Conservation (phyloP, 148 eudicot genomes). For the Rhododendron ferrugineum region DNA sequence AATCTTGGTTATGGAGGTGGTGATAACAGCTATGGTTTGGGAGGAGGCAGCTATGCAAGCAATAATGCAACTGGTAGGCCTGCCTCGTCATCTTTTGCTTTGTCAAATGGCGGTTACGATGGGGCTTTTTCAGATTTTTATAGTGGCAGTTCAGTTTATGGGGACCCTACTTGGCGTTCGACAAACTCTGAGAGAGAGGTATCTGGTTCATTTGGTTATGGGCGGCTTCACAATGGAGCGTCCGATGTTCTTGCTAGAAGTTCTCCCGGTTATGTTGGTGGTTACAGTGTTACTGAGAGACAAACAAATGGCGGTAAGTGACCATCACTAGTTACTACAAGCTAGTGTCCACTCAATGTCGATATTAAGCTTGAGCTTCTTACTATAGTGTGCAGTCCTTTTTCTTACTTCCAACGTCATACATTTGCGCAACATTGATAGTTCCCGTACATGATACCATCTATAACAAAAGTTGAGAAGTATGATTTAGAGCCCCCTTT, state of each 20-base stretch:
- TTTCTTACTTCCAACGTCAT: background rate
- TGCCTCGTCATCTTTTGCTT: conserved; percentile 35
- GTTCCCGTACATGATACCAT: background rate
- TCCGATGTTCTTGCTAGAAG: conserved; percentile 37
- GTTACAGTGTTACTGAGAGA: conserved; percentile 49
- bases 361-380: background rate
- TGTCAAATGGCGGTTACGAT: conserved; percentile 46
- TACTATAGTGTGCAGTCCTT: background rate
- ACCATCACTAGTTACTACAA: background rate
- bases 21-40: conserved; percentile 41
- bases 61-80: conserved; percentile 32
- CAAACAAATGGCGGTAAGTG: conserved; percentile 54
- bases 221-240: conserved; percentile 45
- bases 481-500: background rate
- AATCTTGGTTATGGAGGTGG: conserved; percentile 42
- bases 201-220: conserved; percentile 53
- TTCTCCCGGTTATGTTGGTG: conserved; percentile 52
- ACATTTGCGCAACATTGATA: background rate
- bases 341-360: background rate
- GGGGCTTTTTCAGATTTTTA: conserved; percentile 50
- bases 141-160: conserved; percentile 43
- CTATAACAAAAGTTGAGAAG: background rate
- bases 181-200: conserved; percentile 47
- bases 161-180: conserved; percentile 59
- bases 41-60: conserved; percentile 39